Conservation (phyloP, 2,329 filamentous ascomycete species). For the Coniosporium tulheliwenetii region DNA sequence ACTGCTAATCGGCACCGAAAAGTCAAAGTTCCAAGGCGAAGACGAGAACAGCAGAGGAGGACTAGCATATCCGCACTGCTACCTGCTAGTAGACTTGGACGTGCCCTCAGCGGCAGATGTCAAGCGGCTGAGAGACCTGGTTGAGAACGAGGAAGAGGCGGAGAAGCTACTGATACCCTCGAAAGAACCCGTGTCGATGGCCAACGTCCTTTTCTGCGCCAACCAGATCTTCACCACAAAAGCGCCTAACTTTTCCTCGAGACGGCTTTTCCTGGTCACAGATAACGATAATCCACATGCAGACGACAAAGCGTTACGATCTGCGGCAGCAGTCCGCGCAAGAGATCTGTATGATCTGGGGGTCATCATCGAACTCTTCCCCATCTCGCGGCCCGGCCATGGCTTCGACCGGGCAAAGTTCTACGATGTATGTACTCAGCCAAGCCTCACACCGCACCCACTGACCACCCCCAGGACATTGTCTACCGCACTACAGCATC, state of each 20-base stretch:
- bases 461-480: slow-evolving; percentile 48
- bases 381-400: slow-evolving; percentile 56
- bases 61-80: slow-evolving; percentile 75
- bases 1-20: slow-evolving; percentile 75
- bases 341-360: slow-evolving; percentile 92
- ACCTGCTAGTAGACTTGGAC: slow-evolving; percentile 76
- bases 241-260: slow-evolving; percentile 83
- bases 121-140: slow-evolving; percentile 57
- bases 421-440: slow-evolving; percentile 55
- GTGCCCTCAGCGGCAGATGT: slow-evolving; percentile 79
- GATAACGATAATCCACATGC: slow-evolving; percentile 80
- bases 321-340: slow-evolving; percentile 68
- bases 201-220: slow-evolving; percentile 82
- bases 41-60: slow-evolving; percentile 39
- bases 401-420: slow-evolving; percentile 74
- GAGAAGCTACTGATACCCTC: slow-evolving; percentile 54
- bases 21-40: slow-evolving; percentile 62
- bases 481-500: slow-evolving; percentile 62
- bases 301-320: slow-evolving; percentile 54
- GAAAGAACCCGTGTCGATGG: slow-evolving; percentile 58
- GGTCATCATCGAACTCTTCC: slow-evolving; percentile 83
- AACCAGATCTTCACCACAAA: slow-evolving; percentile 95
- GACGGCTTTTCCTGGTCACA: slow-evolving; percentile 88
- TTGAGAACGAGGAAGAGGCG: slow-evolving; percentile 62
- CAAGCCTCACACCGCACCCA: no score